Conservation (phyloP, 305 asterid genomes). For the Rubia tinctorum region DNA sequence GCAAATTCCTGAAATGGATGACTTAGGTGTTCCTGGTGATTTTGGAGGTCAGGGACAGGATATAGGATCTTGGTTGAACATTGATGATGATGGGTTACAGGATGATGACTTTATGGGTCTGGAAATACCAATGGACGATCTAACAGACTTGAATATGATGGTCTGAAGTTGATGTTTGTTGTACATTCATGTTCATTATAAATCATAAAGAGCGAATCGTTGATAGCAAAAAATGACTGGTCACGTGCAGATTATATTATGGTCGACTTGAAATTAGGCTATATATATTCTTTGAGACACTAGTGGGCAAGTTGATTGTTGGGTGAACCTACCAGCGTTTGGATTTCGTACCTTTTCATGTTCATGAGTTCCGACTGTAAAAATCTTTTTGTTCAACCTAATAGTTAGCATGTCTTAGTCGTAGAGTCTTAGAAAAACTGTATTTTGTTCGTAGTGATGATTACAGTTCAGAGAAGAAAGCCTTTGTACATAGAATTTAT, state of each 20-base stretch:
- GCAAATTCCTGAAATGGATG: slow-evolving; percentile 88
- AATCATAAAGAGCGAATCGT: slow-evolving; percentile 33
- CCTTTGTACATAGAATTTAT: slow-evolving; percentile 74
- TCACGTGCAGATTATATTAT: slow-evolving; percentile 42
- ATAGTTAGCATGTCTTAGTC: slow-evolving; percentile 49
- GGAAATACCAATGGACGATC: slow-evolving; percentile 93
- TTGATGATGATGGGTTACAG: slow-evolving; percentile 77
- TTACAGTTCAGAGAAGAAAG: slow-evolving; percentile 54
- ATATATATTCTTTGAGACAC: slow-evolving; percentile 56
- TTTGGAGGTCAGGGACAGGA: slow-evolving; percentile 81
- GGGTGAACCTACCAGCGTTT: slow-evolving; percentile 35
- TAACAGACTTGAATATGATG: slow-evolving; percentile 81
- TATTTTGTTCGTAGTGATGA: slow-evolving; percentile 57
- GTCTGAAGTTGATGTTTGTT: slow-evolving; percentile 52
- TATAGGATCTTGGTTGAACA: slow-evolving; percentile 89
- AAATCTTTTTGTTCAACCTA: slow-evolving; percentile 62
- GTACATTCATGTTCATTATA: slow-evolving; percentile 59
- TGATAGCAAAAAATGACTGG: slow-evolving; percentile 37
- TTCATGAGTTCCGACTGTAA: slow-evolving; percentile 61
- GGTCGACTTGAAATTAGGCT: slow-evolving; percentile 39
- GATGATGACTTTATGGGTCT: slow-evolving; percentile 87
- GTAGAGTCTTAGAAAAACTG: slow-evolving; percentile 48
- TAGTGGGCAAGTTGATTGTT: slow-evolving; percentile 46
- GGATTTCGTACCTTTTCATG: slow-evolving; percentile 43
- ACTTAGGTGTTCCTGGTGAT: slow-evolving; percentile 58